Base-by-base conservation (phyloP, 495 filamentous ascomycete genomes). In the Lophiotrema nucula region DNA sequence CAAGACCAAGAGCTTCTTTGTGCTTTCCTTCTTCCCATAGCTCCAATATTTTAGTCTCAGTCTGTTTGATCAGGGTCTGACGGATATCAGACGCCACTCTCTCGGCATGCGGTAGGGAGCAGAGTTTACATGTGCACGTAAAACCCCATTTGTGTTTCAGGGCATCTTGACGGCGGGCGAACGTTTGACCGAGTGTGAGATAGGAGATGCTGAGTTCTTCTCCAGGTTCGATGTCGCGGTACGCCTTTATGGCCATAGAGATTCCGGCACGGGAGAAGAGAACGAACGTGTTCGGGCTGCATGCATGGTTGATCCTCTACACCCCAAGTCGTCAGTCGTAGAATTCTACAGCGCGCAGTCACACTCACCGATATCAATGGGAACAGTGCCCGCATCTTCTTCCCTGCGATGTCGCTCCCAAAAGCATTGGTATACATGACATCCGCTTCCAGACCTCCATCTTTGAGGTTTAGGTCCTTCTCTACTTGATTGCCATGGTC, bases 341-440 rank as follows among this genome's bases (percentile, higher is more conserved):
- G 10, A 6, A 11, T 18, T 11, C 10, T 43, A 43, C 19, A 6
- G 10, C 19, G 10, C 11, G 19, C 19, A 43, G 39, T 10, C 8
- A 11, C 19, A 11, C 39, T 21, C 18, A 43, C 39, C 18, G 56
- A 46, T 13, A 53, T 25, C n/a, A 48, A 16, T 24, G 58, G 58
- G 41, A 55, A 61, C 44, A 61, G 18, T 12, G 16, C 45, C 18
- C 51, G 13, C 11, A 53, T 23, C 3, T 41, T 35, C 4, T 11
- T 33, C n/a, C 25, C 33, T 10, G 13, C 44, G 21, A 55, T 22
- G 15, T 52, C 18, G 15, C 23, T 61, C 31, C 58, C 58, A 45
- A 54, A 61, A 11, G 50, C 43, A 44, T 61, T 61, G 5, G 58
- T 61, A 10, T 41, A 5, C 58, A 61, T 61, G 19, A 61, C 21